Base-by-base conservation (phyloP, 108 stramenopile species). In the Cyclotella kingstonii region DNA sequence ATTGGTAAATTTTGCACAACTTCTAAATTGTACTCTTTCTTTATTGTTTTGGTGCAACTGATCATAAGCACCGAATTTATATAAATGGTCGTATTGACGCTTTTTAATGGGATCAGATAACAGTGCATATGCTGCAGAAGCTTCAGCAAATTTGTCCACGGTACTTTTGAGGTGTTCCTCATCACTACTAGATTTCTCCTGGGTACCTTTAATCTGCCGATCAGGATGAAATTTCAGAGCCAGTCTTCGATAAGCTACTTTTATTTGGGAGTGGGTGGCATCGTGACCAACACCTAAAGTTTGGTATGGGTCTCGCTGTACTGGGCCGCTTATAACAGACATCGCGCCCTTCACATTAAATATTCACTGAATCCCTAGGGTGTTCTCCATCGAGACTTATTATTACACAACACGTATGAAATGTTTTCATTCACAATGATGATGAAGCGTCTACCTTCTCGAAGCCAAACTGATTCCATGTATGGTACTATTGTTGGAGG, bases 241-340 rank as follows among this genome's bases (percentile, higher is more conserved):
- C 53, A 80, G 35, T 26, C 72, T 67, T n/a, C 78, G 73, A 59
- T 84, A 84, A 2, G 70, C 66, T 34, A 46, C 46, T 54, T 81
- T 82, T 23, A 87, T 87, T 54, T 79, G 66, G 5, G 64, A 21
- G 4, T 52, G 34, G 35, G 69, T 68, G 36, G 88, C 90, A 29
- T 81, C 61, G 68, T 72, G 66, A 1, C 79, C 23, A 7, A 94
- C 68, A 21, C 81, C 90, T 22, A 94, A 67, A 5, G 76, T 81
- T 46, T 66, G 38, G 68, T 84, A 84, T 1, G 78, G 81, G 75
- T 82, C 81, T 22, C 27, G 39, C 22, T 56, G 39, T 26, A 41
- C 10, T 12, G 55, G 55, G 25, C 41, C 41, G 39, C 34, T 56
- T 25, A n/a, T n/a, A n/a, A n/a, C n/a, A n/a, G n/a, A n/a, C n/a